Conservation (phyloP, 441 rosid species). For the Gossypium trilobum region DNA sequence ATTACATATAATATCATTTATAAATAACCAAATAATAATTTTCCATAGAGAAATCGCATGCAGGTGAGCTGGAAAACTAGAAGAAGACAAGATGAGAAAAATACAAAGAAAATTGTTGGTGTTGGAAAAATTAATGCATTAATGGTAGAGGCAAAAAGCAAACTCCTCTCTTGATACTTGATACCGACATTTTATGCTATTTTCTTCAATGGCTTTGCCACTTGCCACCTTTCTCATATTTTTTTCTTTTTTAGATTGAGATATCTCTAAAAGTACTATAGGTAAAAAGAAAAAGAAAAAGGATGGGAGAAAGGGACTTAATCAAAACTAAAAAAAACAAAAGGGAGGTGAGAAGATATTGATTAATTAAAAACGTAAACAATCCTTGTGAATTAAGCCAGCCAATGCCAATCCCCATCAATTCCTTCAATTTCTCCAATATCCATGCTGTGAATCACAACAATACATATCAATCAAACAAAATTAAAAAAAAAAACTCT, state of each 20-base stretch:
- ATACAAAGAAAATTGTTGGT: neutral
- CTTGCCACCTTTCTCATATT: slow-evolving; percentile 16
- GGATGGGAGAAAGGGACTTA: neutral
- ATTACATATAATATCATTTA: too few species aligned
- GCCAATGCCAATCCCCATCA: slow-evolving; percentile 91
- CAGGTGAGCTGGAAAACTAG: neutral
- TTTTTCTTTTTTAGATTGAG: slow-evolving; percentile 18
- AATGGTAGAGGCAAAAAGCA: neutral
- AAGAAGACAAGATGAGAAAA: slow-evolving; percentile 10
- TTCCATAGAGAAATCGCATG: neutral
- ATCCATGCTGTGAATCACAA: slow-evolving; percentile 61
- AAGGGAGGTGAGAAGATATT: slow-evolving; percentile 17
- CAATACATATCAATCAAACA: slow-evolving; percentile 8
- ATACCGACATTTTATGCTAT: slow-evolving; percentile 19
- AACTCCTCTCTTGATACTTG: slow-evolving; percentile 3
- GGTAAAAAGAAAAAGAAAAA: neutral
- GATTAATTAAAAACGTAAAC: slow-evolving; percentile 51
- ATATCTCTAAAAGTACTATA: slow-evolving; percentile 6
- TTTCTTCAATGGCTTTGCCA: slow-evolving; percentile 16
- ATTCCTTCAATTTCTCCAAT: slow-evolving; percentile 77
- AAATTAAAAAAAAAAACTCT: neutral
- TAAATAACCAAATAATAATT: too few species aligned
- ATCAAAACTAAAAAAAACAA: neutral
- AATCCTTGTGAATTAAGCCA: slow-evolving; percentile 56
- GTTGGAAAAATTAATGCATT: neutral